phyloP scores from a whole-genome alignment of 2,329 filamentous ascomycete genomes.

The Clonostachys chloroleuca region DNA sequence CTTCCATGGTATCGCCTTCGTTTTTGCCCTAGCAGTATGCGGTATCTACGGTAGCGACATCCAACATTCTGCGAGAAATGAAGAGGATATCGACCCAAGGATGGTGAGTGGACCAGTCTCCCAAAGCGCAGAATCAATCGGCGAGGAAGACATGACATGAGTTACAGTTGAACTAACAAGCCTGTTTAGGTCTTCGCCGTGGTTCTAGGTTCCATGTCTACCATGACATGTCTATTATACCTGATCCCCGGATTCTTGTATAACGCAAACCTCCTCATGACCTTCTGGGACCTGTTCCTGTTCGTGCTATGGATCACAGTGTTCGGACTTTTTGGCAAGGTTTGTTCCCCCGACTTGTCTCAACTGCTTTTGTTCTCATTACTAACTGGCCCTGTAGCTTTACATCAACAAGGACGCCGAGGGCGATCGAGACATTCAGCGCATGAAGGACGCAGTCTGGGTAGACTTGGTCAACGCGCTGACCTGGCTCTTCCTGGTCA shows the following conservation, averaged over 20 bases:
- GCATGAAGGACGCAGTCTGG: conserved; percentile 88
- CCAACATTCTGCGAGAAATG: conserved; percentile 38
- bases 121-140: not conserved
- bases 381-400: conserved; percentile 32
- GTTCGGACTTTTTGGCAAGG: conserved; percentile 78
- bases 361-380: too few relatives aligned
- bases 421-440: conserved; percentile 56
- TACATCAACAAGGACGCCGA: conserved; percentile 68
- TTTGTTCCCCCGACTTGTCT: conserved; percentile 13
- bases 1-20: conserved; percentile 73
- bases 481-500: conserved; percentile 67
- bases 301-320: conserved; percentile 77
- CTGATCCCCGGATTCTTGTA: conserved; percentile 57
- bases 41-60: conserved; percentile 76
- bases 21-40: conserved; percentile 70
- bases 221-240: conserved; percentile 61
- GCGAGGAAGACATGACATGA: not conserved
- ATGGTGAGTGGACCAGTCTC: conserved; percentile 50
- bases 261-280: conserved; percentile 41
- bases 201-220: conserved; percentile 61
- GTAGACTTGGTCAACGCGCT: conserved; percentile 71
- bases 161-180: not conserved
- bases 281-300: conserved; percentile 67
- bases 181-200: conserved; percentile 61
- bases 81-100: conserved; percentile 55